phyloP scores from a whole-genome alignment of 805 yeast genomes.

The Yarrowia deformans region DNA sequence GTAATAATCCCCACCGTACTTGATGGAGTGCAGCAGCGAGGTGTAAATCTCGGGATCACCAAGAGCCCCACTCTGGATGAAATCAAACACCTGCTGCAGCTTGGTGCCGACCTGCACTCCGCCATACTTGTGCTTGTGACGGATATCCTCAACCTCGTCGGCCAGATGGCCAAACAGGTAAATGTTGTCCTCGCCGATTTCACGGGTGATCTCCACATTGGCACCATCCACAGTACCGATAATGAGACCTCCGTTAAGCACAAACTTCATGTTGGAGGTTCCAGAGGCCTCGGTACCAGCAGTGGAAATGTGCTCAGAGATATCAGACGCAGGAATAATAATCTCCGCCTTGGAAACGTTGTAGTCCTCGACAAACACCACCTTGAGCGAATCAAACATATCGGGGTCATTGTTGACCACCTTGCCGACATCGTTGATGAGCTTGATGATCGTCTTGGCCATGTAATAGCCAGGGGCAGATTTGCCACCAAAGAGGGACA shows the following conservation, averaged over 20 bases:
- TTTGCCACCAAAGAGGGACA: constrained; percentile 88
- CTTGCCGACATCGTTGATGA: constrained; percentile 79
- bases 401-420: constrained; percentile 82
- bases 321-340: constrained; percentile 86
- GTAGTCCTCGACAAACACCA: constrained; percentile 88
- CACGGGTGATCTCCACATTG: constrained; percentile 92
- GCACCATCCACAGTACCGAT: constrained; percentile 98
- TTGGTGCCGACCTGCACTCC: constrained; percentile 66
- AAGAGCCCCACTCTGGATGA: constrained; percentile 72
- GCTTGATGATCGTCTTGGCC: constrained; percentile 89
- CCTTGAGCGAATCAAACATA: constrained; percentile 78
- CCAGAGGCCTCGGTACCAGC: constrained; percentile 98
- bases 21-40: constrained; percentile 72
- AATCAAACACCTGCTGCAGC: constrained; percentile 66
- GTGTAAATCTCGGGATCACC: constrained; percentile 70
- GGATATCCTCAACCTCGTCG: constrained; percentile 85
- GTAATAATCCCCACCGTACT: constrained; percentile 81
- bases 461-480: constrained; percentile 98
- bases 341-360: constrained; percentile 94
- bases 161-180: constrained; percentile 90
- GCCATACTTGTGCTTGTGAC: constrained; percentile 73
- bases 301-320: constrained; percentile 92
- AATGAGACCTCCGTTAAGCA: constrained; percentile 89
- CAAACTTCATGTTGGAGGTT: constrained; percentile 95
- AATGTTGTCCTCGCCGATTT: constrained; percentile 91